These are phyloP conservation scores for Globisporangium nodosum DNA, from an alignment of 352 stramenopile genomes.

Conservation along the genomic window DNA sequence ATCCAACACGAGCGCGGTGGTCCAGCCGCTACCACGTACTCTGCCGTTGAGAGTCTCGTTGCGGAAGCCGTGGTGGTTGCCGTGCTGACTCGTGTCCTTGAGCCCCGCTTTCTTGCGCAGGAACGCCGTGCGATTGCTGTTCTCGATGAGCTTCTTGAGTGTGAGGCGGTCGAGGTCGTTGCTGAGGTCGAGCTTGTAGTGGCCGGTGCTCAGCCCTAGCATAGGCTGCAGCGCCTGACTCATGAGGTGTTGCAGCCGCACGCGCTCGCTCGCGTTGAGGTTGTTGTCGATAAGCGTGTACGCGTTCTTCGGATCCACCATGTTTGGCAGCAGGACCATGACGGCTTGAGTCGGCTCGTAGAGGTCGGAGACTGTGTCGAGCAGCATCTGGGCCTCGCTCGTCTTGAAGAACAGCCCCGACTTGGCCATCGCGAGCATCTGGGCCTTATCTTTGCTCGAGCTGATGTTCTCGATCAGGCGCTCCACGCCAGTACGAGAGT, in stretches of 20 bases:
- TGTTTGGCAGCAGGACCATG: conserved; percentile 58
- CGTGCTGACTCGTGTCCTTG: conserved; percentile 72
- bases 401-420: conserved; percentile 62
- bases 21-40: too few relatives aligned
- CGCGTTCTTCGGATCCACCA: conserved; percentile 62
- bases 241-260: conserved; percentile 68
- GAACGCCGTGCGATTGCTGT: conserved; percentile 71
- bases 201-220: conserved; percentile 48
- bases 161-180: conserved; percentile 62
- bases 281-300: conserved; percentile 65
- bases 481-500: conserved; percentile 60
- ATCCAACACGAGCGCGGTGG: too few relatives aligned
- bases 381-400: conserved; percentile 58
- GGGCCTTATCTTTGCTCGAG: conserved; percentile 68
- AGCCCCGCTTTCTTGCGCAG: conserved; percentile 53
- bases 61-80: conserved; percentile 70
- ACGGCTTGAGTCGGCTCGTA: conserved; percentile 63
- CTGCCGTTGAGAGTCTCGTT: conserved; percentile 69
- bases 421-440: conserved; percentile 81
- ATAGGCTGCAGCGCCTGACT: conserved; percentile 53
- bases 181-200: conserved; percentile 66
- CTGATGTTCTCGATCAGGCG: conserved; percentile 75
- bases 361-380: conserved; percentile 60
- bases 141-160: conserved; percentile 70
- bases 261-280: conserved; percentile 32